Evolutionary conservation across 1,284 basidiomycete genomes (phyloP), one percentile per base, ranked within the genome.

Genomic region (Phenoliferia sp.): DNA sequence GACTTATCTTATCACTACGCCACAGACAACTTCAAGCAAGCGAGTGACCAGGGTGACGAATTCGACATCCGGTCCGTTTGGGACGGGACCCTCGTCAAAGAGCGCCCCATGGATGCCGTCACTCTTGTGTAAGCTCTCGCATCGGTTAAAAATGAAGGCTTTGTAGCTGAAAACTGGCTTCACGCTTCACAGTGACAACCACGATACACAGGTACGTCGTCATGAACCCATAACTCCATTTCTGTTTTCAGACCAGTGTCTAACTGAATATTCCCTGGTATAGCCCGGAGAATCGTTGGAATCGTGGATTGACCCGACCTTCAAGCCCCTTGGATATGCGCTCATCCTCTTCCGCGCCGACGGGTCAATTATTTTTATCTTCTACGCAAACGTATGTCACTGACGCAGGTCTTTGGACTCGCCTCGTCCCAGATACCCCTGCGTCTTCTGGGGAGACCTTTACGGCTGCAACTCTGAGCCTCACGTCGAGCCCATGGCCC

Each of bases 361-460:
- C 65, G 94, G 94, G n/a, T 65, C 92, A 76, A 86, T 94, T 44
- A 6, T 44, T 31, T 16, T 58, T 44, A 29, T 59, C 62, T 34
- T 71, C 73, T 69, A 34, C 9, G 4, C 31, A 34, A n/a, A 57
- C 35, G 65, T 2, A 65, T 69, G 26, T 65, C 39, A 22, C 34
- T 61, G 9, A 60, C 76, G 83, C 52, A 54, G 22, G 52, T 96
- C 35, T 82, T 96, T 55, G n/a, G n/a, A n/a, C n/a, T n/a, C n/a
- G n/a, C 86, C 92, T 69, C 81, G 83, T 31, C 83, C 85, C 64
- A 94, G 94, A n/a, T 87, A 94, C 79, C 94, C 94, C 84, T 67
- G 92, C 76, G 87, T 96, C 35, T 97, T 97, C 80, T 92, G 92
- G 70, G 93, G 93, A 10, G 94, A 97, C 79, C 77, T 95, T 31